phyloP scores from a whole-genome alignment of 2,329 filamentous ascomycete genomes.

The Aspergillus ochraceoroseus region DNA sequence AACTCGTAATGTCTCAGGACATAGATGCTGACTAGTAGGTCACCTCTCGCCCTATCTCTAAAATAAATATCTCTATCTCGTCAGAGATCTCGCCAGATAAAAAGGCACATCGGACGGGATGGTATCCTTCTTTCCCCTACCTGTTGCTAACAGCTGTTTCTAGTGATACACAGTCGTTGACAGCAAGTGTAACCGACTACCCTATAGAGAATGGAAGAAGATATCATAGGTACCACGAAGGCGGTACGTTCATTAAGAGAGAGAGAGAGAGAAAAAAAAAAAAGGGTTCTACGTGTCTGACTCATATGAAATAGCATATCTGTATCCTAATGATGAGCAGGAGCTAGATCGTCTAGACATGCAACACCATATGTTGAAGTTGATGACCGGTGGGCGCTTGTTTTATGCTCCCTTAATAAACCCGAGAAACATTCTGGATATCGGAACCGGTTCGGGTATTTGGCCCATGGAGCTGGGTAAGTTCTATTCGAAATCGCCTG shows the following conservation, averaged over 20 bases:
- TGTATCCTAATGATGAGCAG: constrained; percentile 51
- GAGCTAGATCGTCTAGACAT: constrained; percentile 54
- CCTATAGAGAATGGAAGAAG: constrained; percentile 41
- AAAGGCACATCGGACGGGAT: not conserved
- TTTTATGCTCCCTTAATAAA: constrained; percentile 46
- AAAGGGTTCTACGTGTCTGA: no score
- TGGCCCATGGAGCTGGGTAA: constrained; percentile 65
- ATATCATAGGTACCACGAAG: constrained; percentile 46
- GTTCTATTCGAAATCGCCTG: constrained; percentile 14
- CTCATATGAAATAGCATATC: constrained; percentile 37
- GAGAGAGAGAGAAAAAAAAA: not conserved
- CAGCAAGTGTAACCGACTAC: constrained; percentile 43
- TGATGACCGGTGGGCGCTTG: constrained; percentile 44
- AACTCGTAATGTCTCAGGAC: constrained; percentile 24
- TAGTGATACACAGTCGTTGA: constrained; percentile 42
- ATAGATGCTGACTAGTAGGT: constrained; percentile 27
- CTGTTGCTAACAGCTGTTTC: constrained; percentile 5
- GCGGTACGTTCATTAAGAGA: constrained; percentile 35
- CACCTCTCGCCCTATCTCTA: not conserved
- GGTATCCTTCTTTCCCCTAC: not conserved
- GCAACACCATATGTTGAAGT: constrained; percentile 52
- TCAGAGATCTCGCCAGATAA: no score
- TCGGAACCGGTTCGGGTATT: constrained; percentile 59
- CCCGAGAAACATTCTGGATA: constrained; percentile 51
- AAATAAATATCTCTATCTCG: no score